Base-by-base conservation (phyloP, 495 filamentous ascomycete species). In the Aspergillus funiculosus region DNA sequence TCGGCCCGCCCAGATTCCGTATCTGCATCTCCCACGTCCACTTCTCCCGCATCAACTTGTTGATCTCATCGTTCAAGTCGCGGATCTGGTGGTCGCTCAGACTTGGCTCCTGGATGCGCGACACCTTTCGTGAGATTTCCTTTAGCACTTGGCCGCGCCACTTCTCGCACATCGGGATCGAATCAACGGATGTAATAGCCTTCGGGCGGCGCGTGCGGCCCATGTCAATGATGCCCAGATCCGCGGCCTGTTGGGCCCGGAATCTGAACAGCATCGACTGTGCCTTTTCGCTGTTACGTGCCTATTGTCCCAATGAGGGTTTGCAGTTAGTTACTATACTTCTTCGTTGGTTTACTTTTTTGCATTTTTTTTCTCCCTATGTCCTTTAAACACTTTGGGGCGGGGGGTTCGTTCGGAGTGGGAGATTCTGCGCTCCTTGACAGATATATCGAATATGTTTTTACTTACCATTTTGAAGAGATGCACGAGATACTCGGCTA, bases 191-290 rank as follows among this genome's bases (percentile, higher is more conserved):
- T 10, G 87, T 91, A 62, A 97, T 95, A 42, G 76, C 75, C 61
- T 92, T 94, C 25, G 92, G 92, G 7, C 92, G 87, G 4, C 89
- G 82, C 6, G 89, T 83, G 28, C 90, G 86, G n/a, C 86, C 85
- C 6, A 85, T 82, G 68, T 95, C 89, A 69, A 97, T 87, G 55
- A 97, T 96, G 59, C 92, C 92, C 26, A 95, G 74, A 63, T 95
- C 90, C 45, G 91, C 89, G 42, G 94, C 94, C 74, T 97, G 92
- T 57, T 89, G 83, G 60, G 95, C 92, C 64, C 94, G 88, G 77
- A 98, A 98, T 75, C 92, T 92, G 73, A 95, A 98, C 67, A 98
- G 94, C 92, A 98, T 98, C 17, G 91, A 96, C 68, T 98, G 92
- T 48, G 92, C 92, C 72, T 97, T 97, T 78, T 96, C 91, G 21